Base-by-base conservation (phyloP, 2,329 filamentous ascomycete genomes). In the Didymosphaeria variabile region DNA sequence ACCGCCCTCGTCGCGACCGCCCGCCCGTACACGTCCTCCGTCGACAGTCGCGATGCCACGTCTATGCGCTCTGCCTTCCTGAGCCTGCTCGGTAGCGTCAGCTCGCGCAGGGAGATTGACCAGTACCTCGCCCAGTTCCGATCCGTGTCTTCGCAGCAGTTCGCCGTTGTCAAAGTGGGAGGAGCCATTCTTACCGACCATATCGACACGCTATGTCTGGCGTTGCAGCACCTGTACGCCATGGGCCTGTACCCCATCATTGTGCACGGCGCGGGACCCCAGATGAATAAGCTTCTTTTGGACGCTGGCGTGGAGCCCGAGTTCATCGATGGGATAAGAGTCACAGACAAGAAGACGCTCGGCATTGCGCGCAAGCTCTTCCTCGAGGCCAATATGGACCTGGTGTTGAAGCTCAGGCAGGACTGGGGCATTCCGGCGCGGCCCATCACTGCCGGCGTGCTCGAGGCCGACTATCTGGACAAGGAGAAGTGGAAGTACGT, bases 51-150 rank as follows among this genome's bases (percentile, higher is more conserved):
- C 42, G 67, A 72, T 68, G 67, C 68, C 45, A 67, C 67, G 21
- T 77, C 76, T 58, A 76, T 77, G 63, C 78, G 78, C 55, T 90
- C 90, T 50, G 94, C 93, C 58, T 93, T 97, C 66, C 90, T 96
- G 74, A 92, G 94, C 82, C 87, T 97, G 62, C 86, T 98, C 70
- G 97, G 93, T 83, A 97, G 94, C 81, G 96, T 98, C 78, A 94
- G 93, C 64, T 97, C 93, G 65, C 97, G 96, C 86, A 87, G 94
- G 63, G 94, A 99, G 83, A 93, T 96, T 66, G 92, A 97, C 84
- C 94, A 98, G 81, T 98, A 98, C 80, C 89, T 98, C 61, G 95
- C 94, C 68, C 93, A 98, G 79, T 99, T 99, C 85, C 95, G 91
- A 70, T 97, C 94, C 36, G 94, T 97, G 64, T 95, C 93, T 47